A percentile compares a stretch with the other conserved stretches of the same genome.
Conservation (phyloP, 305 asterid species). For the Plantago coronopus region DNA sequence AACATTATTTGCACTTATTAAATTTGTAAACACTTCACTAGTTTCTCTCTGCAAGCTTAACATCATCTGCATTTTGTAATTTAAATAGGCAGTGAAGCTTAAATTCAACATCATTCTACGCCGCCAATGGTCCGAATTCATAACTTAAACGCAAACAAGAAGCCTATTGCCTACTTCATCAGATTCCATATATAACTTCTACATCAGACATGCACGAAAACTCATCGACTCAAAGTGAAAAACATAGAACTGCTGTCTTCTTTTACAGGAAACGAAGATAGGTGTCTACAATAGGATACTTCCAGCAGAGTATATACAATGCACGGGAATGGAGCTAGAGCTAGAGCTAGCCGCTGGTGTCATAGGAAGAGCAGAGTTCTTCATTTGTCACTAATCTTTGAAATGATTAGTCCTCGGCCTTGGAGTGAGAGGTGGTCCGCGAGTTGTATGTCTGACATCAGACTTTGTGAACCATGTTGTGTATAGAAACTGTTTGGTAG, state of each 20-base stretch:
- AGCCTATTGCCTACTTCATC: too few relatives aligned
- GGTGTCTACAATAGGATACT: background rate
- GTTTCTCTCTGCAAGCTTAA: too few relatives aligned
- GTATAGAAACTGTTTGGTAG: slow-evolving; percentile 65
- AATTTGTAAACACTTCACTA: too few relatives aligned
- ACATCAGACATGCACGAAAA: background rate
- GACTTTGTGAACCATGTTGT: slow-evolving; percentile 85
- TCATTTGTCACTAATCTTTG: background rate
- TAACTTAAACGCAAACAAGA: too few relatives aligned
- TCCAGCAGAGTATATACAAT: background rate
- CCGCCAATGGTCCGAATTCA: too few relatives aligned
- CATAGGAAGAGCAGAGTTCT: background rate
- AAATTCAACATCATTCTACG: too few relatives aligned
- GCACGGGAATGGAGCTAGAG: background rate
- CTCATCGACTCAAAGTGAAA: background rate
- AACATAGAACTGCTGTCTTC: background rate
- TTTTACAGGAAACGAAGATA: background rate
- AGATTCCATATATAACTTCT: background rate
- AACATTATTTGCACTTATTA: too few relatives aligned
- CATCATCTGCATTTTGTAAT: too few relatives aligned
- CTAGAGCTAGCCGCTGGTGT: background rate
- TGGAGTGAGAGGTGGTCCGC: slow-evolving; percentile 35
- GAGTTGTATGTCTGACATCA: slow-evolving; percentile 31
- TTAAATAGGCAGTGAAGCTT: too few relatives aligned
- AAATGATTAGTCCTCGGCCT: slow-evolving; percentile 34